phyloP scores from a whole-genome alignment of 805 yeast species.

The Saccharomycopsis oosterbeekiorum region DNA sequence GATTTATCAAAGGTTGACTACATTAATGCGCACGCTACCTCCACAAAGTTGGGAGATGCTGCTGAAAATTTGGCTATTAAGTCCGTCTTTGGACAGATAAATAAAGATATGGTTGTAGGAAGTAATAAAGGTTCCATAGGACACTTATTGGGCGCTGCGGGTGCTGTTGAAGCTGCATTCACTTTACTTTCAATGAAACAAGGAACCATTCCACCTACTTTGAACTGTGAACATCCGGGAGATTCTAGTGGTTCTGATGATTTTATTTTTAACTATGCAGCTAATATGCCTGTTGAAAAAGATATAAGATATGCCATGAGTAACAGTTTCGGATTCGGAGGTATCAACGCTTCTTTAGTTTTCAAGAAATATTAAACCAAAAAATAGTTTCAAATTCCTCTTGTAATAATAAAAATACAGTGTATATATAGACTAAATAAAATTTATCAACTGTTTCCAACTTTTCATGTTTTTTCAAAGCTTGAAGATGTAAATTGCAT shows the following conservation, averaged over 20 bases:
- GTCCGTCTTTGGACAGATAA: conserved; percentile 35
- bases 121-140: conserved; percentile 92
- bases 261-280: conserved; percentile 50
- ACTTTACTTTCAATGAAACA: conserved; percentile 56
- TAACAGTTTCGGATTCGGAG: conserved; percentile 97
- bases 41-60: conserved; percentile 79
- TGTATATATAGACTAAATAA: not conserved
- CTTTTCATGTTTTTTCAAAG: not conserved
- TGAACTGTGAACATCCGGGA: conserved; percentile 53
- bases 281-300: conserved; percentile 34
- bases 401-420: not conserved
- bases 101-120: conserved; percentile 42
- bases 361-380: conserved; percentile 28
- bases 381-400: not conserved
- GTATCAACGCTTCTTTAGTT: conserved; percentile 75
- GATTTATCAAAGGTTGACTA: conserved; percentile 49
- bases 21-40: conserved; percentile 95
- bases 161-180: conserved; percentile 83
- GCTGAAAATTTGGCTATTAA: conserved; percentile 77
- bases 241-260: conserved; percentile 30
- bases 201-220: conserved; percentile 64
- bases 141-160: conserved; percentile 92
- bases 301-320: conserved; percentile 53
- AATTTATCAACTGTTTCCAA: not conserved
- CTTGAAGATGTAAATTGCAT: no score